Conservation (phyloP, 768 basidiomycete genomes). For the Collybiopsis confluens region DNA sequence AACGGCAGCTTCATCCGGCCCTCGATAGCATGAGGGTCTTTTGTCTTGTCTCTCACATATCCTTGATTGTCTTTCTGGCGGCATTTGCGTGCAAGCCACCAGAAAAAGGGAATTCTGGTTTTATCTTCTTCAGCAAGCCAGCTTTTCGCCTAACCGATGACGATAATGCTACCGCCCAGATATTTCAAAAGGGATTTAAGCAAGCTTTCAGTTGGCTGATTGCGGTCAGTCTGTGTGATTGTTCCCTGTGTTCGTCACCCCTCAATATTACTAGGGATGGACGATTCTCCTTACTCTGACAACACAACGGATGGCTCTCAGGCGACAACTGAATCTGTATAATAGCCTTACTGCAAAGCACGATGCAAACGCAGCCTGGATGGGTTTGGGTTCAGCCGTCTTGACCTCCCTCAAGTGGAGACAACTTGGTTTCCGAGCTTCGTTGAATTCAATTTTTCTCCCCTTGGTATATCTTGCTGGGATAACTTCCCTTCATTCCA, state of each 20-base stretch:
- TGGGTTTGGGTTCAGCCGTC: not conserved
- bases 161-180: not conserved
- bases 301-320: slow-evolving; percentile 2
- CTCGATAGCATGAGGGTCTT: slow-evolving; percentile 2
- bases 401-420: not conserved
- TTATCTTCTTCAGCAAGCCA: not conserved
- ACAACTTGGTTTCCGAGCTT: not conserved
- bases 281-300: not conserved
- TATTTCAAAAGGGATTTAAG: not conserved
- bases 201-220: not conserved
- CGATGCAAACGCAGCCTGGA: slow-evolving; percentile 2
- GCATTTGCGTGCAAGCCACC: not conserved
- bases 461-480: not conserved
- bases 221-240: not conserved
- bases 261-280: not conserved
- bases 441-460: not conserved
- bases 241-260: not conserved
- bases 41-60: not conserved
- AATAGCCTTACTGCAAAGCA: slow-evolving; percentile 1
- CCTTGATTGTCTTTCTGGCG: not conserved
- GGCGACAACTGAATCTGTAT: not conserved
- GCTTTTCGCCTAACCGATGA: not conserved
- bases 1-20: not conserved
- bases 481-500: slow-evolving; percentile 1
- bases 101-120: not conserved